These are phyloP conservation scores for Heritiera fomes DNA, from an alignment of 345 rosid species.

Conservation along the genomic window DNA sequence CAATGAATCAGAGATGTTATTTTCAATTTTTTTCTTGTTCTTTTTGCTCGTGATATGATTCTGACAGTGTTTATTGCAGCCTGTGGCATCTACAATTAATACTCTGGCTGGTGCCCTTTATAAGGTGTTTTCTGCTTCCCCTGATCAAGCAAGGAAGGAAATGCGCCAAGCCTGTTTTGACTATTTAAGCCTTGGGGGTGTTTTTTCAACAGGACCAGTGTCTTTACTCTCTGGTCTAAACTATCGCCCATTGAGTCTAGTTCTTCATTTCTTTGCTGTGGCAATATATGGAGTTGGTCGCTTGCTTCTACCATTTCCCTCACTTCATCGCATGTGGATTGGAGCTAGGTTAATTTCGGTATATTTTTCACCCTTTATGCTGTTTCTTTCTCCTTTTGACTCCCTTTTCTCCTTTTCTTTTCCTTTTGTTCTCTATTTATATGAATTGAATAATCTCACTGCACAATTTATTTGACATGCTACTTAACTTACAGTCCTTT, in stretches of 20 bases:
- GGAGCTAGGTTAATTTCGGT: conserved; percentile 53
- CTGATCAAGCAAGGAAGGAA: conserved; percentile 50
- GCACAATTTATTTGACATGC: not conserved
- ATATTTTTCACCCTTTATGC: not conserved
- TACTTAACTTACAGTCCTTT: not conserved
- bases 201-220: conserved; percentile 48
- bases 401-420: not conserved
- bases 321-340: conserved; percentile 43
- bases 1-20: no score
- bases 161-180: conserved; percentile 60
- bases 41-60: not conserved
- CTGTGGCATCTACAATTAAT: conserved; percentile 60
- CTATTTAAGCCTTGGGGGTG: conserved; percentile 57
- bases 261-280: conserved; percentile 56
- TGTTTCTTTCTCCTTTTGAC: not conserved
- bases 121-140: conserved; percentile 50
- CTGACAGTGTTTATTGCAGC: conserved; percentile 31
- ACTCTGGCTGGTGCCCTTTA: conserved; percentile 58
- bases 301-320: conserved; percentile 54
- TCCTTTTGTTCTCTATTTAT: not conserved
- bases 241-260: conserved; percentile 48
- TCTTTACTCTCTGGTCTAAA: conserved; percentile 59
- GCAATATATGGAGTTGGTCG: conserved; percentile 58
- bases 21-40: no score
- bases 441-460: not conserved